Conservation (phyloP, 805 yeast genomes). For the Dipodascus albidus region DNA sequence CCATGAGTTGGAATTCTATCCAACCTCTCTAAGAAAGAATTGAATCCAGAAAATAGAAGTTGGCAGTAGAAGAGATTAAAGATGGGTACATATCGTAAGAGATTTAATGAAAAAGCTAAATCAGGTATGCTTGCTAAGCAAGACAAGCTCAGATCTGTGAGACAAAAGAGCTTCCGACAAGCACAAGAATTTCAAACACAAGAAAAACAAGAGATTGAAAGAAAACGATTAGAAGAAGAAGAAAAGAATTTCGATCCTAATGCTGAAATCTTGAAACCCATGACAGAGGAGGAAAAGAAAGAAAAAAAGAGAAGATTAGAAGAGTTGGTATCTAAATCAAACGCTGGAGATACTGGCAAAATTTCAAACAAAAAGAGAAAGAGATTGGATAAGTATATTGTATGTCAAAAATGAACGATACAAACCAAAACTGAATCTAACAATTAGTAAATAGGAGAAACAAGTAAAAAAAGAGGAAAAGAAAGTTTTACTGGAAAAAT, state of each 20-base stretch:
- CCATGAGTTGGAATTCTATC: too few relatives aligned
- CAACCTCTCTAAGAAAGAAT: too few relatives aligned
- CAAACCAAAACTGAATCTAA: not conserved
- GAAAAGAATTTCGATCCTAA: conserved; percentile 35
- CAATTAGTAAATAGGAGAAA: conserved; percentile 44
- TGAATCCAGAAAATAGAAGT: not conserved
- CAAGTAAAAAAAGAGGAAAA: conserved; percentile 84
- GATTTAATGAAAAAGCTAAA: conserved; percentile 80
- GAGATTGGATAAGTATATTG: conserved; percentile 78
- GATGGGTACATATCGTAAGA: conserved; percentile 74
- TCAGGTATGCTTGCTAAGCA: conserved; percentile 75
- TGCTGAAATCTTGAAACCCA: conserved; percentile 49
- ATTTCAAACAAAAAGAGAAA: conserved; percentile 55
- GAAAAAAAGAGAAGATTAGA: conserved; percentile 56
- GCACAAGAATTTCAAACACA: conserved; percentile 33
- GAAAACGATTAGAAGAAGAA: conserved; percentile 9
- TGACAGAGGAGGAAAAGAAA: conserved; percentile 50
- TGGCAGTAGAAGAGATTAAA: not conserved
- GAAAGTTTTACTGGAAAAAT: conserved; percentile 59
- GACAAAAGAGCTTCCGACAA: conserved; percentile 58
- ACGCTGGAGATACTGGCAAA: conserved; percentile 50
- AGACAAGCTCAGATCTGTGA: conserved; percentile 49
- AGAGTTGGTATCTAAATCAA: conserved; percentile 40
- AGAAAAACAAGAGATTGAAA: conserved; percentile 16
- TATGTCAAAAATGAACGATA: conserved; percentile 13